Conservation (phyloP, 2,329 filamentous ascomycete genomes). For the Colletotrichum sp. region DNA sequence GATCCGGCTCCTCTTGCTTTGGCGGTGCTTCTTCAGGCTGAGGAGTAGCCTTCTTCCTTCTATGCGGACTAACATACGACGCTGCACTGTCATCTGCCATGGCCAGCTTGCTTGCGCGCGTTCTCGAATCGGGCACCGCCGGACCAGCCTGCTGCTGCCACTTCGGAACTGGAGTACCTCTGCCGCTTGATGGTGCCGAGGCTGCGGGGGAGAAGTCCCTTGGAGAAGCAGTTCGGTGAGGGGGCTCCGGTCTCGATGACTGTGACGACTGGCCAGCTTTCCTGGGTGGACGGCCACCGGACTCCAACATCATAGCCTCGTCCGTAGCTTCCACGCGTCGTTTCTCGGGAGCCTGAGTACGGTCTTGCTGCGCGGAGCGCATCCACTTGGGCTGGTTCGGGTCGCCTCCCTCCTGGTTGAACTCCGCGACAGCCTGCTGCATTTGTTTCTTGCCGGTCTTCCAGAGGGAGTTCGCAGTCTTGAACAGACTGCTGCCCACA, state of each 20-base stretch:
- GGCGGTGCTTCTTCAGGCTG: conserved; percentile 39
- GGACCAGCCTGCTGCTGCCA: conserved; percentile 67
- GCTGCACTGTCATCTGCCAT: conserved; percentile 82
- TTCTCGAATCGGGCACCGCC: conserved; percentile 51
- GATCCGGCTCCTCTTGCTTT: conserved; percentile 61
- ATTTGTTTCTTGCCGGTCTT: conserved; percentile 93
- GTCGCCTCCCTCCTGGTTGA: conserved; percentile 75
- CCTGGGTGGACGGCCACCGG: conserved; percentile 61
- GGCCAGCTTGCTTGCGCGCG: conserved; percentile 73
- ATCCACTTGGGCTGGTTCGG: conserved; percentile 93
- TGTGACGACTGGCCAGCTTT: conserved; percentile 33
- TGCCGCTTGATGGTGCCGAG: conserved; percentile 44
- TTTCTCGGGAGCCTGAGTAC: conserved; percentile 36
- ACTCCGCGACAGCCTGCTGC: conserved; percentile 89
- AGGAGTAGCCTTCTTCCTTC: conserved; percentile 71
- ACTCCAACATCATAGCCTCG: conserved; percentile 82
- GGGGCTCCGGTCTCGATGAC: conserved; percentile 33
- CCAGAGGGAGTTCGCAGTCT: conserved; percentile 94
- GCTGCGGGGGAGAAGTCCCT: conserved; percentile 57
- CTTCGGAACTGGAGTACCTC: conserved; percentile 55
- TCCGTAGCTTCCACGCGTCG: conserved; percentile 58
- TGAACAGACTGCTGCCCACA: conserved; percentile 83
- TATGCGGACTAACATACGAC: conserved; percentile 85
- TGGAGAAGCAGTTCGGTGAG: conserved; percentile 27
- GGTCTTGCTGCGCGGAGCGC: conserved; percentile 67